Percentiles rank a stretch among this genome's conserved stretches.
These are phyloP conservation scores for Cyclocybe aegerita DNA, from an alignment of 768 basidiomycete species.

Conservation along the genomic window DNA sequence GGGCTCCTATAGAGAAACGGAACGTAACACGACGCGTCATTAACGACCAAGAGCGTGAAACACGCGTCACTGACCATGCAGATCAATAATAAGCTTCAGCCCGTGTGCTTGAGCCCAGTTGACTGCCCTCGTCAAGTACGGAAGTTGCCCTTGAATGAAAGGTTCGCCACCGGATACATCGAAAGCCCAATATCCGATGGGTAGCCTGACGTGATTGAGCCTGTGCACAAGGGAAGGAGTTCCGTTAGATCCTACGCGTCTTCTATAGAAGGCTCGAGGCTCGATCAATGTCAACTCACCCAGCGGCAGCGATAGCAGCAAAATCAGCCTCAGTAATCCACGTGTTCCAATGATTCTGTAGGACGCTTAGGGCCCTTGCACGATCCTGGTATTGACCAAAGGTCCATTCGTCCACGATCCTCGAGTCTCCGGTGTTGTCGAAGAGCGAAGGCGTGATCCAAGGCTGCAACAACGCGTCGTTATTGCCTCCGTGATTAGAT, in stretches of 20 bases:
- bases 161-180: conserved; percentile 79
- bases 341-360: conserved; percentile 74
- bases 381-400: conserved; percentile 63
- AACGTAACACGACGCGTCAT: conserved; percentile 6
- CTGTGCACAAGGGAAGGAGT: conserved; percentile 31
- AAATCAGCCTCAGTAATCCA: conserved; percentile 89
- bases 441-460: conserved; percentile 82
- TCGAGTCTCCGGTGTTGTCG: conserved; percentile 58
- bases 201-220: conserved; percentile 79
- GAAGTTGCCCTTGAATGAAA: conserved; percentile 73
- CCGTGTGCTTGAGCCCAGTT: conserved; percentile 68
- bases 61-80: conserved; percentile 44
- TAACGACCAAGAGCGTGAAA: not conserved
- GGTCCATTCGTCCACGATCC: conserved; percentile 74
- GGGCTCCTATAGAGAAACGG: conserved; percentile 44
- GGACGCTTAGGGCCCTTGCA: conserved; percentile 43
- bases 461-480: conserved; percentile 38
- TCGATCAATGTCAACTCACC: conserved; percentile 40
- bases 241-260: not conserved
- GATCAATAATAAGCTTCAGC: conserved; percentile 81
- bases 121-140: conserved; percentile 66
- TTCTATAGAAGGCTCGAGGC: not conserved
- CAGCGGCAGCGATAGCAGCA: conserved; percentile 67
- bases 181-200: conserved; percentile 91
- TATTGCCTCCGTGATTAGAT: not conserved